Conservation (phyloP, 2,329 filamentous ascomycete species). For the Cytospora mali region DNA sequence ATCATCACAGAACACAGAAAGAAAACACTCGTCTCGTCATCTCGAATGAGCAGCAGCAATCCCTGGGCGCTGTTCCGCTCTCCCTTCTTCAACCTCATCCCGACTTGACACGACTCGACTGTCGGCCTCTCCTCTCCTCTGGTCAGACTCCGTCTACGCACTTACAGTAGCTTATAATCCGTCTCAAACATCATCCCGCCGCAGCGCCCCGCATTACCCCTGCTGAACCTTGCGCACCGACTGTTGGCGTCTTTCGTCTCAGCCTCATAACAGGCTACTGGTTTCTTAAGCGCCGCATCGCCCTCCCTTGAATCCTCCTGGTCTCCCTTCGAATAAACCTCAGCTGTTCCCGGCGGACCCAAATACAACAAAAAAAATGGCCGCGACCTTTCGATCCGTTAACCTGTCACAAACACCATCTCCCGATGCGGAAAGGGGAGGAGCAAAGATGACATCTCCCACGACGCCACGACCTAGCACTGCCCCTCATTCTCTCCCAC, state of each 20-base stretch:
- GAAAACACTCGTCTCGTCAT: constrained; percentile 16
- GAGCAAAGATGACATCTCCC: constrained; percentile 52
- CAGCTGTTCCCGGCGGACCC: constrained; percentile 12
- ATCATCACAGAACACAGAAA: constrained; percentile 18
- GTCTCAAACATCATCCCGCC: constrained; percentile 36
- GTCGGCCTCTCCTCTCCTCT: constrained; percentile 24
- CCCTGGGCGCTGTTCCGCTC: constrained; percentile 16
- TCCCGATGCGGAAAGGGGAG: constrained; percentile 51
- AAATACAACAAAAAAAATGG: constrained; percentile 42
- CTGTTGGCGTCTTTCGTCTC: constrained; percentile 36
- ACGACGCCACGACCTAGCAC: constrained; percentile 41
- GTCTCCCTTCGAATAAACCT: constrained; percentile 28
- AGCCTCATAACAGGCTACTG: constrained; percentile 35
- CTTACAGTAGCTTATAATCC: constrained; percentile 31
- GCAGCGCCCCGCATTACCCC: constrained; percentile 38
- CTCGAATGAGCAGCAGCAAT: constrained; percentile 24
- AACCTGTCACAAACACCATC: constrained; percentile 53
- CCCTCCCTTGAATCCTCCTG: constrained; percentile 29
- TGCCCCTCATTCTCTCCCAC: constrained; percentile 33
- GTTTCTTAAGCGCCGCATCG: constrained; percentile 33
- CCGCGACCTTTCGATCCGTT: constrained; percentile 64
- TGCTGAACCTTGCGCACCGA: constrained; percentile 23
- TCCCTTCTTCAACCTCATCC: constrained; percentile 12
- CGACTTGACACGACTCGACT: constrained; percentile 1
- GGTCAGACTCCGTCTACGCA: constrained; percentile 23